phyloP scores from a whole-genome alignment of 2,329 filamentous ascomycete species.

The Ascochyta lentis region DNA sequence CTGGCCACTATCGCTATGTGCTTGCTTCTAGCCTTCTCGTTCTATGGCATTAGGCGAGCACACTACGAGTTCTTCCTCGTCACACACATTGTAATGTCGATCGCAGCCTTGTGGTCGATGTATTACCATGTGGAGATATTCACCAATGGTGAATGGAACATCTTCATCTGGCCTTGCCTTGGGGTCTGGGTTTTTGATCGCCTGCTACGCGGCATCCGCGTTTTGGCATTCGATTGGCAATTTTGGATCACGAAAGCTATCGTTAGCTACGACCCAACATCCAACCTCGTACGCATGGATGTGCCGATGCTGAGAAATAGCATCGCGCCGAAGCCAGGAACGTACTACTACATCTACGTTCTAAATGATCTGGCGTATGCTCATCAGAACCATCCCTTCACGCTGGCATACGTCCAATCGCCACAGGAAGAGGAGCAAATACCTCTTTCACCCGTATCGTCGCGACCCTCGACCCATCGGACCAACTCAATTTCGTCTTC shows the following conservation, averaged over 20 bases:
- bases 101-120: constrained; percentile 58
- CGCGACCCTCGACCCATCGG: constrained; percentile 15
- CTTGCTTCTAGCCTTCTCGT: constrained; percentile 54
- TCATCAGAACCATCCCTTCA: constrained; percentile 59
- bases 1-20: constrained; percentile 55
- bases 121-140: constrained; percentile 64
- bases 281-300: constrained; percentile 58
- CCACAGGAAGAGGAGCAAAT: constrained; percentile 4
- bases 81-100: constrained; percentile 51
- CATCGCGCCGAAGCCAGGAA: constrained; percentile 52
- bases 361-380: constrained; percentile 54
- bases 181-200: constrained; percentile 61
- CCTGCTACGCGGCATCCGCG: constrained; percentile 53
- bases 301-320: constrained; percentile 47
- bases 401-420: constrained; percentile 31
- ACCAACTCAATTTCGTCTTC: constrained; percentile 24
- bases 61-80: constrained; percentile 56
- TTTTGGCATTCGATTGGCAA: constrained; percentile 53
- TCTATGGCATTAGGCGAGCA: constrained; percentile 59
- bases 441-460: constrained; percentile 20
- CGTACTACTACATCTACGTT: constrained; percentile 60
- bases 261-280: constrained; percentile 53
- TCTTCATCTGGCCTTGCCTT: constrained; percentile 59
- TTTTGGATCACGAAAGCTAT: constrained; percentile 46
- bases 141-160: constrained; percentile 54